Evolutionary conservation across 306 rosid species (phyloP).

Genomic region (Castanea sativa): DNA sequence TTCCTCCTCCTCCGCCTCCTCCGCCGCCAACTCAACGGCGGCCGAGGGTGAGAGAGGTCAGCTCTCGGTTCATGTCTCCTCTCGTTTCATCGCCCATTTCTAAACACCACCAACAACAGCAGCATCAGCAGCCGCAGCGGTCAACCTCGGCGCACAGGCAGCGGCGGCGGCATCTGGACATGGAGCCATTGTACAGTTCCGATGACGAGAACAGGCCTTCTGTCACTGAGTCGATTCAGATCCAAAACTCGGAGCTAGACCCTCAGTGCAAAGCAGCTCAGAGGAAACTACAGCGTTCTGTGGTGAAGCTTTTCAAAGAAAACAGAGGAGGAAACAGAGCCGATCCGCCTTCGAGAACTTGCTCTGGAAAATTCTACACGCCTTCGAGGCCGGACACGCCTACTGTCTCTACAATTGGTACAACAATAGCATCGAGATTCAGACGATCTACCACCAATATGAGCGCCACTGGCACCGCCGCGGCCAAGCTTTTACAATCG

Average conservation of each 20-base stretch:
- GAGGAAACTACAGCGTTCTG: conserved; percentile 51
- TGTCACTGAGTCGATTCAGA: conserved; percentile 9
- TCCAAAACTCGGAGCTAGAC: conserved; percentile 48
- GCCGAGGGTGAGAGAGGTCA: conserved; percentile 84
- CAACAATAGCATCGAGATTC: conserved; percentile 40
- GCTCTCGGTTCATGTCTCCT: conserved; percentile 85
- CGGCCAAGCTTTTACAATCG: conserved; percentile 58
- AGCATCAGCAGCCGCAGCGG: conserved; percentile 12
- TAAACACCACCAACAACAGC: background rate
- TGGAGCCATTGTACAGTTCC: conserved; percentile 41
- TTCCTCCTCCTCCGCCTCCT: conserved; percentile 49
- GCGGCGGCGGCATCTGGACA: conserved; percentile 43
- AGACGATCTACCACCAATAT: conserved; percentile 33
- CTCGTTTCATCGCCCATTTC: conserved; percentile 19
- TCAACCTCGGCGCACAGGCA: conserved; percentile 38
- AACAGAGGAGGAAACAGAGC: conserved; percentile 37
- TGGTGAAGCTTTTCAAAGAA: conserved; percentile 52
- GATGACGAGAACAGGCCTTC: conserved; percentile 48
- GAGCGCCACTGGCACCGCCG: conserved; percentile 49
- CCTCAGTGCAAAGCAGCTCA: conserved; percentile 31
- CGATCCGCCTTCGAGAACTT: conserved; percentile 42
- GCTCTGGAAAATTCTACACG: conserved; percentile 37
- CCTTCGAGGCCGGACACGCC: conserved; percentile 70
- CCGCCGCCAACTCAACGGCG: conserved; percentile 57
- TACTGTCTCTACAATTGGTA: conserved; percentile 20